Base-by-base conservation (phyloP, 768 basidiomycete genomes). In the Rhodotorula graminis region DNA sequence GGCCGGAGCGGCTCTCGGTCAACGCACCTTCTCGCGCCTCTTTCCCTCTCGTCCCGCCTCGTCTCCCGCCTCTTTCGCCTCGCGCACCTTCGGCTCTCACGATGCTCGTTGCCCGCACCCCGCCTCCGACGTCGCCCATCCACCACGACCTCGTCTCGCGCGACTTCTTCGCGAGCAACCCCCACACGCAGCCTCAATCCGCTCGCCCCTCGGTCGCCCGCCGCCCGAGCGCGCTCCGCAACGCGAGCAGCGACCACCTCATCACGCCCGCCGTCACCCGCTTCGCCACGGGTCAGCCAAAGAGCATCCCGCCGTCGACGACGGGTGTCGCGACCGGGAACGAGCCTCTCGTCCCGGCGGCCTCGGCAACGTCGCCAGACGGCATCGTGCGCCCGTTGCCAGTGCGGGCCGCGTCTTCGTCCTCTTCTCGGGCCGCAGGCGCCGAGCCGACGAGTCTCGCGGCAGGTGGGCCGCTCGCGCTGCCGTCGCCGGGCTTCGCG, bases 211-310 rank as follows among this genome's bases (percentile, higher is more conserved):
- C 62, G 40, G 44, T 29, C 9, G 63, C 63, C 19, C 62, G 63
- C 5, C 69, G 69, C 5, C 69, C 69, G 2, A 64, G 59, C 44
- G 70, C 70, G 4, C 61, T 71, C 46, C 29, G 70, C 11, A 56
- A 29, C 16, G 21, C 60, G 27, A 58, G 61, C 42, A 50, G 46
- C 55, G 70, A 71, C 60, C 64, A 66, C 55, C 57, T 71, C 46
- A 55, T 71, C 46, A 62, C 65, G 3, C 65, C 55, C 37, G 70
- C 61, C 46, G 65, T 67, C 40, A 46, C 50, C 29, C 65, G 70
- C 40, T 71, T 71, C 65, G 65, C 57, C 60, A 44, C 37, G 1
- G 33, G 50, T 33, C 42, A 33, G 31, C n/a, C 53, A 2, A 14
- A 2, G 53, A 10, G 21, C n/a, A 49, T 47, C 56, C 49, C 66